Percentiles rank a stretch among this genome's conserved stretches.
Evolutionary conservation across 441 rosid species (phyloP).

Genomic region (Erodium texanum): DNA sequence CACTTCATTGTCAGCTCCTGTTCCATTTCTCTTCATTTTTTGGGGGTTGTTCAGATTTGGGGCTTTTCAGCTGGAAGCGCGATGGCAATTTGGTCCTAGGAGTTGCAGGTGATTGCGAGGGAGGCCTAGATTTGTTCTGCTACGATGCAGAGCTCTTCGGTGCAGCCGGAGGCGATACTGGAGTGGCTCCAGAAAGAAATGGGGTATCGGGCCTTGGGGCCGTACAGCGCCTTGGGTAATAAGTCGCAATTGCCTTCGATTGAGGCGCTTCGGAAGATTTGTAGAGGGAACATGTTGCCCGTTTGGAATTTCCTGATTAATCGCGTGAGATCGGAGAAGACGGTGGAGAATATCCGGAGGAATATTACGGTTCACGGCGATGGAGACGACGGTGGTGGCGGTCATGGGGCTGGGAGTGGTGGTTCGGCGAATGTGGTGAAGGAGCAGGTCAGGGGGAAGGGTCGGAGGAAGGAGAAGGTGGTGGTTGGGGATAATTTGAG

Average conservation of each 20-base stretch:
- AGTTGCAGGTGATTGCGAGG: not conserved
- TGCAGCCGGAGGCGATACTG: constrained; percentile 63
- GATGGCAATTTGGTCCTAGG: too few relatives aligned
- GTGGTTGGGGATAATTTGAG: constrained; percentile 32
- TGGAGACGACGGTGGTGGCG: constrained; percentile 34
- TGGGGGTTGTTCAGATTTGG: not conserved
- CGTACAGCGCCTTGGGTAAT: constrained; percentile 44
- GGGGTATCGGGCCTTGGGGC: constrained; percentile 75
- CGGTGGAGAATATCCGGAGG: constrained; percentile 62
- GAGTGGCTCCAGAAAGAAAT: constrained; percentile 89
- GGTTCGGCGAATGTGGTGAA: constrained; percentile 28
- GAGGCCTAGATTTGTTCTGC: not conserved
- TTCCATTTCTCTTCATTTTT: too few relatives aligned
- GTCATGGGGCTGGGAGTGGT: constrained; percentile 17
- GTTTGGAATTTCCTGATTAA: constrained; percentile 56
- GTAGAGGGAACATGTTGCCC: constrained; percentile 83
- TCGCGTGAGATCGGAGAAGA: constrained; percentile 81
- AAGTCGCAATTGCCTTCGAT: constrained; percentile 56
- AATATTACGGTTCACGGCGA: constrained; percentile 75
- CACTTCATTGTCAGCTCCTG: not conserved
- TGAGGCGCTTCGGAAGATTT: constrained; percentile 60
- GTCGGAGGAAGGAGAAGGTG: constrained; percentile 52
- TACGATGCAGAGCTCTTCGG: constrained; percentile 45
- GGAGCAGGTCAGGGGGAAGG: constrained; percentile 43
- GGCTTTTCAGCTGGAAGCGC: not conserved